Conservation (phyloP, 139 green algal species). For the Chlamydomonas sphaeroides region DNA sequence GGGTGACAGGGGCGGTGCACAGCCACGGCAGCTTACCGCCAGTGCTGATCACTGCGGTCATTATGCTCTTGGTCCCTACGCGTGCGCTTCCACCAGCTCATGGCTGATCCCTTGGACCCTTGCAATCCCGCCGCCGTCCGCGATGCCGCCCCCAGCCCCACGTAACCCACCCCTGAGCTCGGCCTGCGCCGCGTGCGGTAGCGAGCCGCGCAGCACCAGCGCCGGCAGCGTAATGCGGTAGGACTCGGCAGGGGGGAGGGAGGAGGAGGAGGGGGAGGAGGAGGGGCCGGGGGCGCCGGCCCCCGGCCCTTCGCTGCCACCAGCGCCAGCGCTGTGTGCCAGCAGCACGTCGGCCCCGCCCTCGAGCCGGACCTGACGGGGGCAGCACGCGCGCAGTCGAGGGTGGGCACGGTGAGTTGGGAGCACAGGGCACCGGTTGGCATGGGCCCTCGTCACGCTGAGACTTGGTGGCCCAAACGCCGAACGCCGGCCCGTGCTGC, state of each 20-base stretch:
- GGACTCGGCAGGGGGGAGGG: not conserved
- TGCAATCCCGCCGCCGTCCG: too few relatives aligned
- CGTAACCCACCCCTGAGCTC: conserved; percentile 26
- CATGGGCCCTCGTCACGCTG: too few relatives aligned
- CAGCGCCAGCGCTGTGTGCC: not conserved
- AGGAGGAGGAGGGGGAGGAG: too few relatives aligned
- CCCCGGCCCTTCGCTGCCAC: too few relatives aligned
- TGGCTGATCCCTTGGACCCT: too few relatives aligned
- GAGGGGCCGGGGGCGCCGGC: not conserved
- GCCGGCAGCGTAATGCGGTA: conserved; percentile 35
- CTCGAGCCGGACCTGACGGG: conserved; percentile 7
- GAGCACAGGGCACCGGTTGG: not conserved
- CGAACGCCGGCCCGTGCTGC: too few relatives aligned
- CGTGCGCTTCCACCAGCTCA: too few relatives aligned
- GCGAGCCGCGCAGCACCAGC: conserved; percentile 38
- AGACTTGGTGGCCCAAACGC: too few relatives aligned
- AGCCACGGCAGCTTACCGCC: too few relatives aligned
- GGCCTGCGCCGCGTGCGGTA: not conserved
- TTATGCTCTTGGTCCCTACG: too few relatives aligned
- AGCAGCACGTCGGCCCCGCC: conserved; percentile 22
- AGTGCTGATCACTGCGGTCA: too few relatives aligned
- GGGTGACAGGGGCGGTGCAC: not conserved
- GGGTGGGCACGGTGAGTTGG: not conserved
- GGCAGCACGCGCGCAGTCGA: not conserved
- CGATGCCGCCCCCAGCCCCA: too few relatives aligned